phyloP scores from a whole-genome alignment of 805 yeast genomes.

The Candida verbasci region DNA sequence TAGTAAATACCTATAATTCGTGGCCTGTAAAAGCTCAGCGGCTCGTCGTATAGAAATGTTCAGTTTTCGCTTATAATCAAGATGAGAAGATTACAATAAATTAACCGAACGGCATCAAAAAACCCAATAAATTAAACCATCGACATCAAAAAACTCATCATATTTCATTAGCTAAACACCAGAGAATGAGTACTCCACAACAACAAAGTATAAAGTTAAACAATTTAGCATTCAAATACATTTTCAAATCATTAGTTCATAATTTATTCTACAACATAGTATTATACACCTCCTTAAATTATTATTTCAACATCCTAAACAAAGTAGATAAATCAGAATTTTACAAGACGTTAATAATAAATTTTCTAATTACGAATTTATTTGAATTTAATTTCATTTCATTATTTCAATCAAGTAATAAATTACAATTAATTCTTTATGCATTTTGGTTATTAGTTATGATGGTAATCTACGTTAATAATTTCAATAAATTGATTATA shows the following conservation, averaged over 20 bases:
- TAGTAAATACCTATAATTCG: too few relatives aligned
- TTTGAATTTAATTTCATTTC: constrained; percentile 1
- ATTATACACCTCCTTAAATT: constrained; percentile 1
- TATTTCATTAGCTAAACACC: too few relatives aligned
- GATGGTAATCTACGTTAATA: neutral
- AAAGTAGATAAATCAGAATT: neutral
- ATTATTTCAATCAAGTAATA: neutral
- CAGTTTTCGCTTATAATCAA: too few relatives aligned
- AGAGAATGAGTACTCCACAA: too few relatives aligned
- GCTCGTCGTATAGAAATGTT: too few relatives aligned
- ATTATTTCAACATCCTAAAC: neutral
- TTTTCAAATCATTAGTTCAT: neutral
- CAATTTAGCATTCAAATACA: neutral
- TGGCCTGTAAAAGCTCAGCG: too few relatives aligned
- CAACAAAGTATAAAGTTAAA: neutral
- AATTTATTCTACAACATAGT: constrained; percentile 2
- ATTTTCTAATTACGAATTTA: constrained; percentile 2
- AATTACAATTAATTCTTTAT: neutral
- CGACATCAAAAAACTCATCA: too few relatives aligned
- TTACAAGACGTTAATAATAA: constrained; percentile 3
- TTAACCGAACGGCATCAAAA: neutral
- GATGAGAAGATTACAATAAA: too few relatives aligned
- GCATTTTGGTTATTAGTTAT: constrained; percentile 1
- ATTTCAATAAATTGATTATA: neutral
- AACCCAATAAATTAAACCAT: too few relatives aligned